These are phyloP conservation scores for Arthrobotrys entomopaga DNA, from an alignment of 2,329 filamentous ascomycete species.

Conservation along the genomic window DNA sequence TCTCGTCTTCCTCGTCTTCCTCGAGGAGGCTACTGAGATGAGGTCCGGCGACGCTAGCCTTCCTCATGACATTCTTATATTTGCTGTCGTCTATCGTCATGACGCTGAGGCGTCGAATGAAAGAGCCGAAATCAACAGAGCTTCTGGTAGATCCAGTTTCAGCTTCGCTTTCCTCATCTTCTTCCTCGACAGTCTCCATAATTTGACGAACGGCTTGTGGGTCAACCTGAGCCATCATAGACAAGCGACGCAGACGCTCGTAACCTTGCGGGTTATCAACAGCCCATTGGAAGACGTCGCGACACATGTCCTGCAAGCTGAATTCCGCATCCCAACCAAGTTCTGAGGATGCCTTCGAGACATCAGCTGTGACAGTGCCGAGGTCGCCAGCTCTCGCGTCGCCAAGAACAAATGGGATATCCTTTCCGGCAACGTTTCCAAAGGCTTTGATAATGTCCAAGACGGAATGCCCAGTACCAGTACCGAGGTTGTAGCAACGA, in stretches of 20 bases:
- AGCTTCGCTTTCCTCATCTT: slow-evolving; percentile 22
- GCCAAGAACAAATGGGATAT: slow-evolving; percentile 62
- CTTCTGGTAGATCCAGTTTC: slow-evolving; percentile 26
- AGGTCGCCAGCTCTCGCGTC: slow-evolving; percentile 64
- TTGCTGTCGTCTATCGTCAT: slow-evolving; percentile 49
- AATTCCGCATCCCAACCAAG: slow-evolving; percentile 63
- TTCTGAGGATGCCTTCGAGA: slow-evolving; percentile 62
- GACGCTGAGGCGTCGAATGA: slow-evolving; percentile 43
- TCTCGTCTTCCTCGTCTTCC: slow-evolving; percentile 38
- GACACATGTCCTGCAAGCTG: slow-evolving; percentile 55
- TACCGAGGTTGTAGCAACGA: slow-evolving; percentile 65
- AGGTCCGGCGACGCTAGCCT: slow-evolving; percentile 32
- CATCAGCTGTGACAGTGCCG: slow-evolving; percentile 64
- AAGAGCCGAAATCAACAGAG: slow-evolving; percentile 40
- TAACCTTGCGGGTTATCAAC: slow-evolving; percentile 55
- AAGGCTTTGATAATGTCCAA: slow-evolving; percentile 64
- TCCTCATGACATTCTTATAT: slow-evolving; percentile 39
- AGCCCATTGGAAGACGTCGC: slow-evolving; percentile 55
- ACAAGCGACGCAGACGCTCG: slow-evolving; percentile 52
- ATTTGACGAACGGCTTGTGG: slow-evolving; percentile 38
- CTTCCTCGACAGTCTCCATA: slow-evolving; percentile 52
- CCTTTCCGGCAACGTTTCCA: slow-evolving; percentile 61
- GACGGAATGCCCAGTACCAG: slow-evolving; percentile 65
- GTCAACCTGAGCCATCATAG: slow-evolving; percentile 50
- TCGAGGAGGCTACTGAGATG: slow-evolving; percentile 37